A percentile compares a stretch with the other conserved stretches of the same genome.
phyloP scores from a whole-genome alignment of 148 eudicot genomes.

The Persicaria maculosa region DNA sequence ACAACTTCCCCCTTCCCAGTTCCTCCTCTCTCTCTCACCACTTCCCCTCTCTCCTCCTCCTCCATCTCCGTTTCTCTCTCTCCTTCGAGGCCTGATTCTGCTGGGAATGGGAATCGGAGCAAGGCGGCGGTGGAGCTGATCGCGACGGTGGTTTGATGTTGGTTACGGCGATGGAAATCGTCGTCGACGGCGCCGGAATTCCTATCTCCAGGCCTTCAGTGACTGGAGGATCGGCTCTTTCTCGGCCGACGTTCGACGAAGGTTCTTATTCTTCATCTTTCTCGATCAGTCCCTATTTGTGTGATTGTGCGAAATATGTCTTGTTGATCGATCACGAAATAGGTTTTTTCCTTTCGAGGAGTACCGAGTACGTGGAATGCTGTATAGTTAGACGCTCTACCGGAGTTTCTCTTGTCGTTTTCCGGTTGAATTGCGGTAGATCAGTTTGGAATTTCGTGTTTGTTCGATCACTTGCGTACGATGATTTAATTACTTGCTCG shows the following conservation, averaged over 20 bases:
- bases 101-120: slow-evolving; percentile 15
- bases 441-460: background rate
- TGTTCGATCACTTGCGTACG: background rate
- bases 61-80: background rate
- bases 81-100: background rate
- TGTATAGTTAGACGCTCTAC: background rate
- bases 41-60: background rate
- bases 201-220: slow-evolving; percentile 29
- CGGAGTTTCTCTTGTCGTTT: too few species aligned
- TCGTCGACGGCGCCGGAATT: slow-evolving; percentile 22
- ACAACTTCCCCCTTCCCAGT: background rate
- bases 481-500: background rate
- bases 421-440: background rate
- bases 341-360: background rate
- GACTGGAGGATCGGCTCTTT: slow-evolving; percentile 32
- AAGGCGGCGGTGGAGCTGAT: slow-evolving; percentile 1
- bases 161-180: slow-evolving; percentile 8
- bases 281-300: background rate
- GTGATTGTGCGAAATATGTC: too few species aligned
- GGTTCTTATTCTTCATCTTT: slow-evolving; percentile 22
- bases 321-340: background rate
- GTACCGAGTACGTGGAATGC: background rate
- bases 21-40: slow-evolving; percentile 9
- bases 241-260: slow-evolving; percentile 32
- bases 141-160: slow-evolving; percentile 1